Conservation (phyloP, 2,329 filamentous ascomycete genomes). For the Aspergillus ochraceus region DNA sequence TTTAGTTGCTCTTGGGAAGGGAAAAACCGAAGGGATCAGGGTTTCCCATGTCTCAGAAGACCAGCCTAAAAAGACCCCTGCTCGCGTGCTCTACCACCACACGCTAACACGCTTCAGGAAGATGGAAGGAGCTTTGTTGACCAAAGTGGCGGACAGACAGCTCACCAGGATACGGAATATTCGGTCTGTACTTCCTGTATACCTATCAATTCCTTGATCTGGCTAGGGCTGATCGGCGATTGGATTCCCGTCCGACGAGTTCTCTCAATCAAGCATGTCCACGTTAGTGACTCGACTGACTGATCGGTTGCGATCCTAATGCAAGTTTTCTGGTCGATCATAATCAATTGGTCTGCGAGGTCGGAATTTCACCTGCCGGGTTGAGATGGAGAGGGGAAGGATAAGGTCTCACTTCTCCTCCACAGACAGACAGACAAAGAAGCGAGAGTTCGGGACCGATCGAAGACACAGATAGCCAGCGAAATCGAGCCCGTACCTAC, state of each 20-base stretch:
- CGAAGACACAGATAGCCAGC: neutral
- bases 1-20: neutral
- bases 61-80: neutral
- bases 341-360: neutral
- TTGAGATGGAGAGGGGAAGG: neutral
- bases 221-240: neutral
- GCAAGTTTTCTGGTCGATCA: neutral
- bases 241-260: neutral
- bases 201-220: neutral
- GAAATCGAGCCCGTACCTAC: neutral
- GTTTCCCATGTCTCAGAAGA: neutral
- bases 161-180: neutral
- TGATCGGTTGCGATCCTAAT: neutral
- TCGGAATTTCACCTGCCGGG: neutral
- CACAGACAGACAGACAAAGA: neutral
- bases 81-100: neutral
- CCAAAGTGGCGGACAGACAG: neutral
- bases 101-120: neutral
- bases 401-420: neutral
- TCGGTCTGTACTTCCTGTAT: neutral
- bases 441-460: neutral
- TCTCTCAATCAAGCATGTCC: neutral
- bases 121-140: neutral
- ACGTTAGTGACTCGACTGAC: no score
- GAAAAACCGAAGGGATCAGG: neutral